Evolutionary conservation across 2,329 filamentous ascomycete species (phyloP).

Genomic region (Curvularia verruculosa): DNA sequence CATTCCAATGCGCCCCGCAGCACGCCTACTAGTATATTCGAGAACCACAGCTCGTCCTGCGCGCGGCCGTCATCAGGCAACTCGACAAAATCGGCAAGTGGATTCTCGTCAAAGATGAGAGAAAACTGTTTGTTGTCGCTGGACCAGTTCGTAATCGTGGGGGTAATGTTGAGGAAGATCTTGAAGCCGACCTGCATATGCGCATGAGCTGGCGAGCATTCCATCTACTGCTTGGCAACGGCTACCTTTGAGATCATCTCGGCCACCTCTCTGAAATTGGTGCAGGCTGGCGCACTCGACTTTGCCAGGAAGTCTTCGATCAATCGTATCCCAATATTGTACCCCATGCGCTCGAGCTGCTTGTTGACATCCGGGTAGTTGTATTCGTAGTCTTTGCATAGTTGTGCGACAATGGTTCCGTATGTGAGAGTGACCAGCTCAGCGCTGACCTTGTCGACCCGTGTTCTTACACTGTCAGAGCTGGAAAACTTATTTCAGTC

Average conservation of each 20-base stretch:
- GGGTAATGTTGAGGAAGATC: constrained; percentile 97
- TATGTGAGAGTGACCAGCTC: constrained; percentile 97
- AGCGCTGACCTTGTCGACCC: constrained; percentile 96
- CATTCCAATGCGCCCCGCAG: constrained; percentile 94
- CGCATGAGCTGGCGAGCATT: constrained; percentile 13
- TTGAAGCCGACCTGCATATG: constrained; percentile 85
- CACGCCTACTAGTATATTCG: constrained; percentile 94
- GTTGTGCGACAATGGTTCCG: constrained; percentile 93
- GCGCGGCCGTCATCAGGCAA: constrained; percentile 93
- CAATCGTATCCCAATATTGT: constrained; percentile 93
- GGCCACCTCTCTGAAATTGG: constrained; percentile 92
- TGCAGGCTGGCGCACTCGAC: constrained; percentile 85
- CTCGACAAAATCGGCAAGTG: constrained; percentile 95
- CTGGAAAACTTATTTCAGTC: no score
- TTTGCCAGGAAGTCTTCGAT: constrained; percentile 99
- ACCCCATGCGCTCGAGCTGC: constrained; percentile 98
- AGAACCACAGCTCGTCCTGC: constrained; percentile 98
- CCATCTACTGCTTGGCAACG: neutral
- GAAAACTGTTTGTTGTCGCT: constrained; percentile 97
- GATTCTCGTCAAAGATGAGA: constrained; percentile 95
- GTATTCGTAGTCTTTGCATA: constrained; percentile 94
- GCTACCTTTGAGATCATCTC: constrained; percentile 91
- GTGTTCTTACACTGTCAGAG: constrained; percentile 67
- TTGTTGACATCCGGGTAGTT: constrained; percentile 97
- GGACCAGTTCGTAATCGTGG: constrained; percentile 93